These are phyloP conservation scores for Diaporthe velutina DNA, from an alignment of 2,329 filamentous ascomycete genomes.

Conservation along the genomic window DNA sequence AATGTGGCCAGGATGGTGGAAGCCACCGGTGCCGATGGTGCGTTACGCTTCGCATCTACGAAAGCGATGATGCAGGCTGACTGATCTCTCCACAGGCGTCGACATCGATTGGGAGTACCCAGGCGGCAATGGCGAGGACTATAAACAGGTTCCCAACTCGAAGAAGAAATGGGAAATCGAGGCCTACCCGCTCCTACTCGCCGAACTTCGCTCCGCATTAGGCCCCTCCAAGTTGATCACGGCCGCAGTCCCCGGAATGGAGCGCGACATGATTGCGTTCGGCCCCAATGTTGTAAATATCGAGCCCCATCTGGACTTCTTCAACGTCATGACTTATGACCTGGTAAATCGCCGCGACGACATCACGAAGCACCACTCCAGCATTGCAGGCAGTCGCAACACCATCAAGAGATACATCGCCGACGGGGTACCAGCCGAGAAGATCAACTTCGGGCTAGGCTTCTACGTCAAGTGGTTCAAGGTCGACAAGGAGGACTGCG, in stretches of 20 bases:
- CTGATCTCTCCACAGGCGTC: slow-evolving; percentile 46
- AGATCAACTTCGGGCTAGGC: slow-evolving; percentile 75
- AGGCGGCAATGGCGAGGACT: slow-evolving; percentile 77
- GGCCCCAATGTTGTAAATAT: slow-evolving; percentile 68
- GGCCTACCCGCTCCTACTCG: slow-evolving; percentile 72
- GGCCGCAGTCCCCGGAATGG: slow-evolving; percentile 74
- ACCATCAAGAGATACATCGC: slow-evolving; percentile 70
- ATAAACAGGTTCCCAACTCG: slow-evolving; percentile 71
- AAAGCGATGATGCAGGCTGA: slow-evolving; percentile 36
- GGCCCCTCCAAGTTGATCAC: slow-evolving; percentile 72
- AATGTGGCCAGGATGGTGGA: slow-evolving; percentile 75
- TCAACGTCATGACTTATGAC: slow-evolving; percentile 72
- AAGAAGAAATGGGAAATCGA: slow-evolving; percentile 71
- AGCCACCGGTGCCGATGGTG: slow-evolving; percentile 74
- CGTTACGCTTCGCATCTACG: slow-evolving; percentile 43
- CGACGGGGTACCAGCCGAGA: slow-evolving; percentile 65
- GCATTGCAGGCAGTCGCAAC: slow-evolving; percentile 65
- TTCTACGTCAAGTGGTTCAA: slow-evolving; percentile 79
- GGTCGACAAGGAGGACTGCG: slow-evolving; percentile 59
- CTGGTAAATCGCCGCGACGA: slow-evolving; percentile 80
- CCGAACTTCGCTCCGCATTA: slow-evolving; percentile 69
- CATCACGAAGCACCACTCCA: slow-evolving; percentile 74
- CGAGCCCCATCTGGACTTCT: slow-evolving; percentile 71
- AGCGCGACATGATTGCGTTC: slow-evolving; percentile 77
- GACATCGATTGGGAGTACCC: slow-evolving; percentile 78